Conservation (phyloP, 2,329 filamentous ascomycete genomes). For the Septoria petroselini region DNA sequence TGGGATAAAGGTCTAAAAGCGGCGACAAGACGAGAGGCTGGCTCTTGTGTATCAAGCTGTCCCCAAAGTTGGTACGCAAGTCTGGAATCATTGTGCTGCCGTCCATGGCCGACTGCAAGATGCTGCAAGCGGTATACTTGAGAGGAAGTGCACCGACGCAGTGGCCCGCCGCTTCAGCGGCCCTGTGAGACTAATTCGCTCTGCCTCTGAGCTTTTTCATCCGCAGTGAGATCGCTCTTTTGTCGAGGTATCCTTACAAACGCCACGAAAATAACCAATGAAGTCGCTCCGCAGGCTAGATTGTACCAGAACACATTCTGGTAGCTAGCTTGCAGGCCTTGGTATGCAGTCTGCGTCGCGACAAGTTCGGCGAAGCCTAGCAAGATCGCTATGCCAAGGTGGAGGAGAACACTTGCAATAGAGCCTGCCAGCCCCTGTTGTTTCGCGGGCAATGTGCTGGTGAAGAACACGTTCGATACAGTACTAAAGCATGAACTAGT, state of each 20-base stretch:
- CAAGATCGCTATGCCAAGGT: slow-evolving; percentile 69
- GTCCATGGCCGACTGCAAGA: no score
- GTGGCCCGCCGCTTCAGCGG: no score
- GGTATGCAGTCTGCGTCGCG: slow-evolving; percentile 47
- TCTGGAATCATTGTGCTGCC: no score
- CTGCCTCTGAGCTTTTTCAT: slow-evolving; percentile 47
- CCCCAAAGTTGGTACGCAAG: no score
- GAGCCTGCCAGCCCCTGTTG: slow-evolving; percentile 70
- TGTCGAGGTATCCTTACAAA: slow-evolving; percentile 57
- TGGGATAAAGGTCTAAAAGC: no score
- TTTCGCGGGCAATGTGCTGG: slow-evolving; percentile 63
- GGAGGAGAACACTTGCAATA: slow-evolving; percentile 66
- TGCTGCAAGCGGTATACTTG: no score
- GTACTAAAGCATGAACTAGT: slow-evolving; percentile 42
- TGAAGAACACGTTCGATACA: slow-evolving; percentile 70
- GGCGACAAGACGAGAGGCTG: no score
- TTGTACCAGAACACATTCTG: slow-evolving; percentile 66
- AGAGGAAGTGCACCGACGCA: no score
- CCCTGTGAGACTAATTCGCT: no score
- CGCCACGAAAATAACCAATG: slow-evolving; percentile 51
- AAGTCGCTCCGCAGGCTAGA: slow-evolving; percentile 53
- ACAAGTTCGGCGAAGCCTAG: slow-evolving; percentile 67
- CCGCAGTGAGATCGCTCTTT: slow-evolving; percentile 56
- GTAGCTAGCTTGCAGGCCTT: slow-evolving; percentile 54
- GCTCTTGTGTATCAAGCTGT: no score